phyloP scores from a whole-genome alignment of 306 rosid species.

The Vigna mungo region DNA sequence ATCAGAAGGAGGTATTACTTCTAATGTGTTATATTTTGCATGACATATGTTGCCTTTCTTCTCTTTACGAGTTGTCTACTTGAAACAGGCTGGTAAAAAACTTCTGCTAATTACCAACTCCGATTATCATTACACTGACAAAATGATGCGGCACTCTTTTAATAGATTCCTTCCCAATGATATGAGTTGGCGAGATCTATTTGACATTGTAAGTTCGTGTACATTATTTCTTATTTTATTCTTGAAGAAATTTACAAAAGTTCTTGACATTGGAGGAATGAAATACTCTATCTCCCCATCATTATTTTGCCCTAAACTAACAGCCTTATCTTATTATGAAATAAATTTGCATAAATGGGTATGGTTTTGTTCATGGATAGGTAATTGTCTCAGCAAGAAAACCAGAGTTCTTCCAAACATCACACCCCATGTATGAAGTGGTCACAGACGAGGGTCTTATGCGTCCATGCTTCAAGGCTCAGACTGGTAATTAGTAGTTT shows the following conservation, averaged over 20 bases:
- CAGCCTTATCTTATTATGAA: conserved; percentile 16
- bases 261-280: conserved; percentile 23
- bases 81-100: conserved; percentile 90
- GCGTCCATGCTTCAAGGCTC: conserved; percentile 97
- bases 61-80: conserved; percentile 43
- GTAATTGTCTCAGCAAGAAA: conserved; percentile 97
- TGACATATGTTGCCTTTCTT: conserved; percentile 14
- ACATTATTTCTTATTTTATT: conserved; percentile 9
- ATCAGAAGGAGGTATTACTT: conserved; percentile 85
- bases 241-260: conserved; percentile 22
- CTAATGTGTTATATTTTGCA: conserved; percentile 27
- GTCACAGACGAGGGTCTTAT: conserved; percentile 95
- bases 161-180: conserved; percentile 95
- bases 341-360: conserved; percentile 29
- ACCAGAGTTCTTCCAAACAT: conserved; percentile 95
- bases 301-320: conserved; percentile 17
- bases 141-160: conserved; percentile 97
- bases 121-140: conserved; percentile 89
- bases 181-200: conserved; percentile 94
- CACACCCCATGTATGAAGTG: conserved; percentile 97
- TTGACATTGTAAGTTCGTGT: conserved; percentile 83
- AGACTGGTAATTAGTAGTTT: conserved; percentile 63
- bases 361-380: conserved; percentile 49
- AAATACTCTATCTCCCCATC: conserved; percentile 19
- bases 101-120: conserved; percentile 97